These are phyloP conservation scores for Mycena rebaudengoi DNA, from an alignment of 768 basidiomycete genomes.

Conservation along the genomic window DNA sequence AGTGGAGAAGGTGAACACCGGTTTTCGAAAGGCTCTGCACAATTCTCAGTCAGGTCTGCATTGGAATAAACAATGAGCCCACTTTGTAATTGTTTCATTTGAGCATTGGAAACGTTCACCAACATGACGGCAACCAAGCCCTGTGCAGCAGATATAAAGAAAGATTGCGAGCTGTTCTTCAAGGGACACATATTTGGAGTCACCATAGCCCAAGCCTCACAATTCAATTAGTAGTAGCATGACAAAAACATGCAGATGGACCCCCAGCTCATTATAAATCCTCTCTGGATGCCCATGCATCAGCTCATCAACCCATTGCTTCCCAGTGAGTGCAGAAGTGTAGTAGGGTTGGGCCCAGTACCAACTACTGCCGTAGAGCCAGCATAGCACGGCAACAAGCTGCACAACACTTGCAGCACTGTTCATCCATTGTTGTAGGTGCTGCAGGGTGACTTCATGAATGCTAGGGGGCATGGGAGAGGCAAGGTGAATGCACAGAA, in stretches of 20 bases:
- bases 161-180: conserved; percentile 30
- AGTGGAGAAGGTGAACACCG: conserved; percentile 7
- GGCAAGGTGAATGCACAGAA: too few species aligned
- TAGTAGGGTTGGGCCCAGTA: conserved; percentile 25
- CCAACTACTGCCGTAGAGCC: not conserved
- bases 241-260: conserved; percentile 25
- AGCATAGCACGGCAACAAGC: not conserved
- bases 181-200: conserved; percentile 15
- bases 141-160: conserved; percentile 19
- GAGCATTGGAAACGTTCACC: conserved; percentile 34
- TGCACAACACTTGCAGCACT: not conserved
- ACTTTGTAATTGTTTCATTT: conserved; percentile 30
- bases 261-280: conserved; percentile 24
- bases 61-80: not conserved
- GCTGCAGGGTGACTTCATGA: too few species aligned
- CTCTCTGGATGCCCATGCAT: conserved; percentile 23
- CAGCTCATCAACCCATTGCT: conserved; percentile 28
- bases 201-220: not conserved
- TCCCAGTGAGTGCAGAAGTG: conserved; percentile 25
- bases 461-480: too few species aligned
- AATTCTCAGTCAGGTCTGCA: not conserved
- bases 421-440: not conserved
- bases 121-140: conserved; percentile 23
- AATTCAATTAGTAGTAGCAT: conserved; percentile 6
- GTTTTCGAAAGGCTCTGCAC: conserved; percentile 18